phyloP scores from a whole-genome alignment of 306 rosid genomes.

The Senna siamea region DNA sequence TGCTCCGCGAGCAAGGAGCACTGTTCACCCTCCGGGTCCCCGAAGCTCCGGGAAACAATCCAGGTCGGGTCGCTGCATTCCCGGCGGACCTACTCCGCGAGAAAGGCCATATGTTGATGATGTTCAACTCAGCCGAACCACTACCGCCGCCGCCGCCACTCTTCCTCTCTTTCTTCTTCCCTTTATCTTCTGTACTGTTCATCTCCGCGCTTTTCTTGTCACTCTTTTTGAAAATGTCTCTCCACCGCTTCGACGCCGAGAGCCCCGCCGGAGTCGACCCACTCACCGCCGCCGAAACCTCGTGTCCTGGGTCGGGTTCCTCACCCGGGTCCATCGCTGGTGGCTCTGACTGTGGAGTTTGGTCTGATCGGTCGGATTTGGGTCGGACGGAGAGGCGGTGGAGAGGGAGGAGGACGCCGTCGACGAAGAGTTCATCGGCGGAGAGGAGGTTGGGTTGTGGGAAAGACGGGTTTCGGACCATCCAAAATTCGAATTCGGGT shows the following conservation, averaged over 20 bases:
- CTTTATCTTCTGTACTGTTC: constrained; percentile 40
- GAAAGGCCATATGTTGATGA: constrained; percentile 93
- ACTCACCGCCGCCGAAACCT: not conserved
- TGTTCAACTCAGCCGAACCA: constrained; percentile 74
- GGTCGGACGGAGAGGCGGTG: constrained; percentile 41
- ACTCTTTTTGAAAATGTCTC: constrained; percentile 66
- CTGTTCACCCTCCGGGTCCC: constrained; percentile 68
- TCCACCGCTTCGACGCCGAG: constrained; percentile 79
- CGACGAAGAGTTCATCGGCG: constrained; percentile 80
- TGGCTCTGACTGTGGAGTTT: constrained; percentile 1
- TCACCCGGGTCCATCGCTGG: not conserved
- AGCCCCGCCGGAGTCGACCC: no score
- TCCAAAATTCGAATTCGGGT: constrained; percentile 98
- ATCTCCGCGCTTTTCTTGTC: constrained; percentile 46
- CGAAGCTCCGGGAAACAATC: constrained; percentile 47
- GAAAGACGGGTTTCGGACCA: constrained; percentile 73
- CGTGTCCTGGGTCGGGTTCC: constrained; percentile 39
- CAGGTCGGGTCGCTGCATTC: constrained; percentile 57
- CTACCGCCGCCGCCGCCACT: constrained; percentile 35
- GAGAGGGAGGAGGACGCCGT: constrained; percentile 84
- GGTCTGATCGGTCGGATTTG: constrained; percentile 15
- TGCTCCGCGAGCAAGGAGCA: constrained; percentile 93
- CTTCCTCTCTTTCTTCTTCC: constrained; percentile 63
- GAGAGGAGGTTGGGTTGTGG: constrained; percentile 69
- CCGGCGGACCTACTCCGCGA: constrained; percentile 88